A percentile compares a stretch with the other conserved stretches of the same genome.
Evolutionary conservation across 768 basidiomycete species (phyloP).

Genomic region (Rhizopogon rudus): DNA sequence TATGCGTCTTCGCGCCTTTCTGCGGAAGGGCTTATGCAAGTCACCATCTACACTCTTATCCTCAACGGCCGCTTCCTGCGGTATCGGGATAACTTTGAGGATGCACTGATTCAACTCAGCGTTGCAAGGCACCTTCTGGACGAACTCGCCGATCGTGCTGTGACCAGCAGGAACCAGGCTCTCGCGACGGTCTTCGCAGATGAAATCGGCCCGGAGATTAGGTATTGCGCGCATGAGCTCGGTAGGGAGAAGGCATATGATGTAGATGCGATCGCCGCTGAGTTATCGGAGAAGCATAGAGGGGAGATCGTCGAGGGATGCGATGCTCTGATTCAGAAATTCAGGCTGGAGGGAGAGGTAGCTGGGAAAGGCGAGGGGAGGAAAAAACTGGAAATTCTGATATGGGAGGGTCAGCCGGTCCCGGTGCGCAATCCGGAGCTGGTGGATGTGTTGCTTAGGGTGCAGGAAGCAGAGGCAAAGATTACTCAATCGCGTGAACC

Average conservation of each 20-base stretch:
- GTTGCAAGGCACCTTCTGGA: conserved; percentile 74
- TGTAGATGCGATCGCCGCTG: conserved; percentile 66
- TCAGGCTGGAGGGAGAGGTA: conserved; percentile 39
- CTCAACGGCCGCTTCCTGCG: conserved; percentile 82
- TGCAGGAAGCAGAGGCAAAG: conserved; percentile 70
- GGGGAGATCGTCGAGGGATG: conserved; percentile 62
- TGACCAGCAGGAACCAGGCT: conserved; percentile 82
- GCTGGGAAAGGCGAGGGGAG: conserved; percentile 34
- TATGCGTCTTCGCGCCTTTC: conserved; percentile 47
- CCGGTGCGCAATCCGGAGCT: conserved; percentile 89
- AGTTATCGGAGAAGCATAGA: conserved; percentile 52
- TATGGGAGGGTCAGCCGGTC: conserved; percentile 81
- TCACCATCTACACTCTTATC: conserved; percentile 72
- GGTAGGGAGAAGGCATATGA: conserved; percentile 78
- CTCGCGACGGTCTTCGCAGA: conserved; percentile 81
- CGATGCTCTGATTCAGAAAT: conserved; percentile 45
- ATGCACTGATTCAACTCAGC: conserved; percentile 69
- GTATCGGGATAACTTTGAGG: conserved; percentile 70
- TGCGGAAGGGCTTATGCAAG: conserved; percentile 59
- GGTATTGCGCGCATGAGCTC: conserved; percentile 88
- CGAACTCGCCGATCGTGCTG: conserved; percentile 54
- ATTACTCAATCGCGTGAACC: conserved; percentile 36
- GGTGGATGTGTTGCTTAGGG: conserved; percentile 78
- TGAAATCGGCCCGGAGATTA: conserved; percentile 84
- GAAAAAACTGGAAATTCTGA: conserved; percentile 53